Evolutionary conservation across 179 eudicot genomes (phyloP).

Genomic region (Kewa caespitosa): DNA sequence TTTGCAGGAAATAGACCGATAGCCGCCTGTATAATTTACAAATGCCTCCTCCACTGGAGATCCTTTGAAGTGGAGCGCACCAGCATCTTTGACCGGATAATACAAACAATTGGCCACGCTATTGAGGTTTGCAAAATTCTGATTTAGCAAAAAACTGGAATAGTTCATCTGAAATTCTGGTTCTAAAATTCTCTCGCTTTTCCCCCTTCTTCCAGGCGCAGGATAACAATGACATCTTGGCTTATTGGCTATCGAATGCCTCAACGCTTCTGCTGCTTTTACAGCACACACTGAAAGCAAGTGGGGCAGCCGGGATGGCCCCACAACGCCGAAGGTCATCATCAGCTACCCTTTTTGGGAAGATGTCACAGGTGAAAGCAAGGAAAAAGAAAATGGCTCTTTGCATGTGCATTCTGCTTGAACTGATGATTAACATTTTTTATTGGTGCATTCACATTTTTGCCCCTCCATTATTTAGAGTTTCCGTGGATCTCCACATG

Average conservation of each 20-base stretch:
- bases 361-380: slow-evolving; percentile 61
- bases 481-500: slow-evolving; percentile 82
- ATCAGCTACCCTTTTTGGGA: slow-evolving; percentile 68
- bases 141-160: background rate
- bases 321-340: slow-evolving; percentile 89
- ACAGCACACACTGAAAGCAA: slow-evolving; percentile 91
- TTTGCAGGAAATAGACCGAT: slow-evolving; percentile 77
- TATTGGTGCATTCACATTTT: background rate
- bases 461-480: slow-evolving; percentile 41
- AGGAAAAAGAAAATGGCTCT: background rate
- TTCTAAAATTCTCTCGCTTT: too few species aligned
- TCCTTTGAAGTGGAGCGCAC: slow-evolving; percentile 98
- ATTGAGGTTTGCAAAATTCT: slow-evolving; percentile 62
- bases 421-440: background rate
- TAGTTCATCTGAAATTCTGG: background rate
- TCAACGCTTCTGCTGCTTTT: slow-evolving; percentile 81
- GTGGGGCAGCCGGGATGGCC: slow-evolving; percentile 80
- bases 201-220: slow-evolving; percentile 58
- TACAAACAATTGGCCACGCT: slow-evolving; percentile 89
- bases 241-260: slow-evolving; percentile 96
- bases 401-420: background rate
- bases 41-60: slow-evolving; percentile 97
- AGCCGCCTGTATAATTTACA: slow-evolving; percentile 88
- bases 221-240: slow-evolving; percentile 83
- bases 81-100: slow-evolving; percentile 81